Percentiles rank a stretch among this genome's conserved stretches.
Conservation (phyloP, 164 flowering plant species). For the Tinospora cordifolia region DNA sequence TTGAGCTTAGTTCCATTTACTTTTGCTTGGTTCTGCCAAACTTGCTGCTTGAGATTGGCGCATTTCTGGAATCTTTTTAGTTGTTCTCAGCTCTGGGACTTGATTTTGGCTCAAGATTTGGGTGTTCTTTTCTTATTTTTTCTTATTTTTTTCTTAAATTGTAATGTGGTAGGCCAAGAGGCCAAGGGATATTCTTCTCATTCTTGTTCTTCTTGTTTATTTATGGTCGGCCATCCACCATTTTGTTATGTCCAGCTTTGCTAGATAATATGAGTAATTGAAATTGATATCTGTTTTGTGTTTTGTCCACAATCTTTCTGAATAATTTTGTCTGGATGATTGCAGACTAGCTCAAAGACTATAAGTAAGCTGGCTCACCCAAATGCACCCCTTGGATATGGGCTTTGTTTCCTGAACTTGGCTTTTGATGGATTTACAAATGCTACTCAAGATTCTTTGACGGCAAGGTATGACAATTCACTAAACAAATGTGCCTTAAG, state of each 20-base stretch:
- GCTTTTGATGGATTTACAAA: constrained; percentile 97
- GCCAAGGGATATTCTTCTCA: background rate
- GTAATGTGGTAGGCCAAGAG: background rate
- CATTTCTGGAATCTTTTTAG: background rate
- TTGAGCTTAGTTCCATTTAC: background rate
- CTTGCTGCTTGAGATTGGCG: background rate
- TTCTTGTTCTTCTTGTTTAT: background rate
- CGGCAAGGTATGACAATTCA: constrained; percentile 49
- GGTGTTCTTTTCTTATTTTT: no score
- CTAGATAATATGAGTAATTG: background rate
- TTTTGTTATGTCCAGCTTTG: background rate
- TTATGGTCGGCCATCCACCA: background rate
- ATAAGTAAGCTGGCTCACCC: constrained; percentile 92
- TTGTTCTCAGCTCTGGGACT: background rate
- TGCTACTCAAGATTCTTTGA: constrained; percentile 91
- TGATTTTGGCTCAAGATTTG: background rate
- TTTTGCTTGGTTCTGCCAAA: background rate
- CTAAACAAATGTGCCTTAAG: background rate
- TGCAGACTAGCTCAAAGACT: constrained; percentile 92
- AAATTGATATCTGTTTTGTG: background rate
- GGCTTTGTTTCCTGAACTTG: constrained; percentile 84
- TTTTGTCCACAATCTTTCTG: background rate
- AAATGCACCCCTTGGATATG: constrained; percentile 95
- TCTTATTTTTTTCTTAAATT: no score
- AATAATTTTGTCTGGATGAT: constrained; percentile 12